Evolutionary conservation across 352 stramenopile genomes (phyloP), one percentile per base, ranked within the genome.

Genomic region (Globisporangium alternatum): DNA sequence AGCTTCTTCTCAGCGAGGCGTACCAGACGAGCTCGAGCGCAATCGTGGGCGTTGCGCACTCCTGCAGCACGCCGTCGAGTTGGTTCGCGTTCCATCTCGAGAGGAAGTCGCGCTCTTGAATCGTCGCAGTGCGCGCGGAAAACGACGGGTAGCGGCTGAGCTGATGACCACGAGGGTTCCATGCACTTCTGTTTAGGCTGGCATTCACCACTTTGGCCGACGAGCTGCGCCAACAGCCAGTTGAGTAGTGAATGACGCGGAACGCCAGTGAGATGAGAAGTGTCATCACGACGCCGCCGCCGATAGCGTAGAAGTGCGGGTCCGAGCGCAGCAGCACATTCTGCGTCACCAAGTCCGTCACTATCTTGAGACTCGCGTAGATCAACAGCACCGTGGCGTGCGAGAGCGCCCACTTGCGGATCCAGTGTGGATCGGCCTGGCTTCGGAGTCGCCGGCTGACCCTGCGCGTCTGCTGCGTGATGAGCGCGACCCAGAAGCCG

Each of bases 221-320:
- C 2, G 22, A 37, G 25, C 48, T 55, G 13, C 48, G 25, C 2
- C 13, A 48, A 5, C 43, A 22, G 43, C 43, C 43, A 48, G 39
- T 15, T 0, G 39, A 9, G 21, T 55, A 63, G 21, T 74, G 69
- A n/a, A 78, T 39, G 0, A 72, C n/a, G 3, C 69, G 17, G 19
- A 77, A 80, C 0, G 65, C 60, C 8, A 52, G 35, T 3, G 70
- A 75, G 19, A 78, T 73, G 4, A 76, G 47, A 19, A 75, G 41
- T 1, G 70, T 64, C 8, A 80, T 58, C 1, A 67, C 37, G n/a
- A 77, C 48, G 9, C 70, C 68, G 3, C 70, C 68, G 22, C 75
- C 67, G 3, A 80, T 76, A n/a, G 73, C 73, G 63, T 76, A 80
- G 25, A 80, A 37, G 25, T 80, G 73, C 28, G 73, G 70, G 15